Percentiles rank a stretch among this genome's conserved stretches.
These are phyloP conservation scores for Adansonia digitata DNA, from an alignment of 345 rosid species.

Conservation along the genomic window DNA sequence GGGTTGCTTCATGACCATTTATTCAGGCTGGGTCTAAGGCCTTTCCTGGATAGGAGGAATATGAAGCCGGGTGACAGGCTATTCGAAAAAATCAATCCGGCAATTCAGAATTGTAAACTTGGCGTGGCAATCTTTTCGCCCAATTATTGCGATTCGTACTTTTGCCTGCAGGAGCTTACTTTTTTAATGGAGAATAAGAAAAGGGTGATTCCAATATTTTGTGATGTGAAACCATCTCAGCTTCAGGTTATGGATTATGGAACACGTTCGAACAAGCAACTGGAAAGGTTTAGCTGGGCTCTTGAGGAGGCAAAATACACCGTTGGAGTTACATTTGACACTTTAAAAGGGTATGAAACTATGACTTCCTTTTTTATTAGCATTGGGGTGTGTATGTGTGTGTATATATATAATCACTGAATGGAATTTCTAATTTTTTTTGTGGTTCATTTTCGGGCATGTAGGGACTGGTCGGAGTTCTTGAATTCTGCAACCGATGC, in stretches of 20 bases:
- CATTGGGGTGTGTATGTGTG: background rate
- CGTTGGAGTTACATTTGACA: constrained; percentile 81
- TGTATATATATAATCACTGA: background rate
- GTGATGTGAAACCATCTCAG: constrained; percentile 74
- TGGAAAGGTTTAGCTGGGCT: constrained; percentile 43
- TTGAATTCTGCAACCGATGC: constrained; percentile 65
- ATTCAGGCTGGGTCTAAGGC: constrained; percentile 28
- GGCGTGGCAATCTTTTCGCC: constrained; percentile 85
- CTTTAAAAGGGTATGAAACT: constrained; percentile 47
- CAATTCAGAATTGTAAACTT: constrained; percentile 45
- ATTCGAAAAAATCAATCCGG: constrained; percentile 48
- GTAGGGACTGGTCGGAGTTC: constrained; percentile 84
- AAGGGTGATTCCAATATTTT: constrained; percentile 76
- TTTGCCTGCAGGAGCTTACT: constrained; percentile 79
- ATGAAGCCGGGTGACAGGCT: constrained; percentile 77
- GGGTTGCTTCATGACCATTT: constrained; percentile 61
- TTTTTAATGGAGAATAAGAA: constrained; percentile 61
- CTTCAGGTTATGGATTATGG: constrained; percentile 44
- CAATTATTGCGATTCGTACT: constrained; percentile 60
- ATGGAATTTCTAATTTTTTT: background rate
- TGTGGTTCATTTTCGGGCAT: background rate
- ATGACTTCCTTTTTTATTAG: no score
- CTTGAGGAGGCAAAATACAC: constrained; percentile 65
- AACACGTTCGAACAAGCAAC: constrained; percentile 25
- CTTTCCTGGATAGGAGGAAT: constrained; percentile 72